Evolutionary conservation across 148 eudicot species (phyloP), one percentile per base, ranked within the genome.

Genomic region (Chenopodium quinoa): DNA sequence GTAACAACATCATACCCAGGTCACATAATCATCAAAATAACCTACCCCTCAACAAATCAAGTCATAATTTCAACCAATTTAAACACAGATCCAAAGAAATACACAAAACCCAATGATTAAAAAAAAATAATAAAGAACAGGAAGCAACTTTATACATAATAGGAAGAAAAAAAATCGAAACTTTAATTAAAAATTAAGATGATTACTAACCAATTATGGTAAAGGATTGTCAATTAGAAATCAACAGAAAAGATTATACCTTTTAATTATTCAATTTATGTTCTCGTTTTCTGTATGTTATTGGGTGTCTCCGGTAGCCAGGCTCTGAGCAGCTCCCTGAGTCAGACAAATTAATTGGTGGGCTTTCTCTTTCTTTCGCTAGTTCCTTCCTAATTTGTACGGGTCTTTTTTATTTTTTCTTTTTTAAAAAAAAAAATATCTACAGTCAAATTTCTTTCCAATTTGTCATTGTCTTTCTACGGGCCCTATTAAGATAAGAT

Each of bases 281-380:
- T 75, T 75, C 4, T 31, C 19, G 54, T 50, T 75, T 16, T 73
- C 29, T 14, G 31, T 46, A 58, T 70, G 11, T 40, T 40, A 40
- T 14, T 19, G 31, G 76, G 76, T 9, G 76, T 22, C 58, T 44
- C 52, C 68, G 54, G 56, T 31, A 31, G 54, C 48, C 13, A 37
- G 75, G 62, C 62, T 56, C 62, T 52, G 12, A 52, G 17, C 62
- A 14, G 16, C 29, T 70, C 63, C 73, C 65, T 27, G 77, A 84
- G 58, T 80, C 64, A 25, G 84, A 81, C 71, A 81, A 81, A 85
- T 74, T 46, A 77, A 81, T 81, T 81, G 81, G 79, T 81, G 82
- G 77, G 81, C 37, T 85, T 81, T 78, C 75, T 14, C 66, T 85
- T 85, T 73, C 84, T 85, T 85, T 73, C 84, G 50, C 40, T 76